Percentiles rank a stretch among this genome's conserved stretches.
Conservation (phyloP, 805 yeast genomes). For the Candida krabiensis region DNA sequence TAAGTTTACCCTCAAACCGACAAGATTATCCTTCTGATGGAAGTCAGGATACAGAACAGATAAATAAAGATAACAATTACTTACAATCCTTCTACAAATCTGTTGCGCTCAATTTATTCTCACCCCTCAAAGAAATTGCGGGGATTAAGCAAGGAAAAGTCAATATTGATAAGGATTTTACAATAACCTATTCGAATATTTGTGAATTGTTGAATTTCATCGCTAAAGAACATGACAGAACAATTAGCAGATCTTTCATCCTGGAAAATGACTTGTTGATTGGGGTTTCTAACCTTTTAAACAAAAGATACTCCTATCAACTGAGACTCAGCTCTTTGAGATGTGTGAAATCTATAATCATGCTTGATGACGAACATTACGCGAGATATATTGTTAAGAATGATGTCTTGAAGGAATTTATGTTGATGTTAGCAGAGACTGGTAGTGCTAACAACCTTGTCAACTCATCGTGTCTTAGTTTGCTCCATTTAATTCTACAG, state of each 20-base stretch:
- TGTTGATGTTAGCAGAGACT: slow-evolving; percentile 49
- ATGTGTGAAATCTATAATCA: slow-evolving; percentile 61
- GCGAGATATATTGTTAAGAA: slow-evolving; percentile 55
- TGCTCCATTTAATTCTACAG: slow-evolving; percentile 33
- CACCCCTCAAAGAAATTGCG: slow-evolving; percentile 25
- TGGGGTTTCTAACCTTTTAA: slow-evolving; percentile 54
- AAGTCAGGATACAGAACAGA: slow-evolving; percentile 13
- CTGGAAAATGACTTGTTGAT: slow-evolving; percentile 56
- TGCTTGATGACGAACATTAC: slow-evolving; percentile 62
- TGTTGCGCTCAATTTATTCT: slow-evolving; percentile 33
- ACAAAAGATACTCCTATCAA: slow-evolving; percentile 44
- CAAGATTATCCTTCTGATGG: slow-evolving; percentile 15
- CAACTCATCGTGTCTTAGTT: slow-evolving; percentile 73
- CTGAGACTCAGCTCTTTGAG: slow-evolving; percentile 67
- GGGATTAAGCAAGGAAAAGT: neutral
- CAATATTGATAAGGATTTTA: slow-evolving; percentile 7
- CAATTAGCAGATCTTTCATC: slow-evolving; percentile 60
- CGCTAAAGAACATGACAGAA: slow-evolving; percentile 58
- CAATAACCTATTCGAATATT: slow-evolving; percentile 35
- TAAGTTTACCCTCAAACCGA: slow-evolving; percentile 12
- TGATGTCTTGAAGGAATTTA: slow-evolving; percentile 49
- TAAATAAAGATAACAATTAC: slow-evolving; percentile 31
- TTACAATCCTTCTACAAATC: slow-evolving; percentile 59
- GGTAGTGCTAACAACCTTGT: slow-evolving; percentile 58
- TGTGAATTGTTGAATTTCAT: slow-evolving; percentile 75